These are phyloP conservation scores for Carex arenaria DNA, from an alignment of 202 grass and related monocot genomes.

Conservation along the genomic window DNA sequence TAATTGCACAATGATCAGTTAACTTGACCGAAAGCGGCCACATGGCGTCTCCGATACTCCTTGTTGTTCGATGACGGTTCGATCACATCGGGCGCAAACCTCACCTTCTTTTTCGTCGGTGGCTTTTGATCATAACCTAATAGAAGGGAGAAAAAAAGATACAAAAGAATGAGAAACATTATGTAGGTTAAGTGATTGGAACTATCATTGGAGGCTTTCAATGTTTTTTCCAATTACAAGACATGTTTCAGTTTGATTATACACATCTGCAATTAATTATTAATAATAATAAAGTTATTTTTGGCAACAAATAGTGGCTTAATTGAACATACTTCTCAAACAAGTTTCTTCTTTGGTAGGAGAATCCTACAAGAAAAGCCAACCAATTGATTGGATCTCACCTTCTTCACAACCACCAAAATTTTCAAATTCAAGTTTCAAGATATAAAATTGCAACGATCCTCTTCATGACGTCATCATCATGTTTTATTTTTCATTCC, in stretches of 20 bases:
- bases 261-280: neutral
- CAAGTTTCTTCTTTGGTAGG: constrained; percentile 1
- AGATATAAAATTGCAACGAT: neutral
- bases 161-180: neutral
- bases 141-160: neutral
- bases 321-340: neutral
- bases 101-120: constrained; percentile 45
- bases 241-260: neutral
- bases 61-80: constrained; percentile 49
- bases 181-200: neutral
- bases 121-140: neutral
- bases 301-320: neutral
- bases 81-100: constrained; percentile 57
- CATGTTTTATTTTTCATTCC: neutral
- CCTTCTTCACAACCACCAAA: neutral
- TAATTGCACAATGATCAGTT: neutral
- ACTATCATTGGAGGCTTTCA: neutral
- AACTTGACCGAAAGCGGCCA: neutral
- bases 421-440: constrained; percentile 12
- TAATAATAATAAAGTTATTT: neutral
- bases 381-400: neutral
- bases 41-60: constrained; percentile 41
- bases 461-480: neutral
- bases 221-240: neutral
- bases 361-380: constrained; percentile 28